These are phyloP conservation scores for Hyphopichia homilentoma DNA, from an alignment of 805 yeast genomes.

Conservation along the genomic window DNA sequence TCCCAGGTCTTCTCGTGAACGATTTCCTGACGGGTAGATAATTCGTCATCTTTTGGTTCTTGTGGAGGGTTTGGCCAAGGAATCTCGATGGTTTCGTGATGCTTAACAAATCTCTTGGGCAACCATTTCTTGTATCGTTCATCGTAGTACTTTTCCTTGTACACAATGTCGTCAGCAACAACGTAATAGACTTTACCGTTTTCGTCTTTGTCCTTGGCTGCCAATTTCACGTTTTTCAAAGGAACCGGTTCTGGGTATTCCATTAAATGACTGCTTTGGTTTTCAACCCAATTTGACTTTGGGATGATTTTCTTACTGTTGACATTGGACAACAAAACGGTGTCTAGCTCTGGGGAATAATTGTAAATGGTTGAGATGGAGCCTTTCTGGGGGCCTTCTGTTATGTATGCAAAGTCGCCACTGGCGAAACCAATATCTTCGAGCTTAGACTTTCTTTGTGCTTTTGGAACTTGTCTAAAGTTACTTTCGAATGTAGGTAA, in stretches of 20 bases:
- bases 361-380: constrained; percentile 64
- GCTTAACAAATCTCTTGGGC: constrained; percentile 74
- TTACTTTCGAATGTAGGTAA: constrained; percentile 34
- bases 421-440: constrained; percentile 59
- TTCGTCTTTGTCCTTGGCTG: constrained; percentile 71
- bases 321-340: constrained; percentile 65
- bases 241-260: constrained; percentile 65
- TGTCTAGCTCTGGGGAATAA: constrained; percentile 57
- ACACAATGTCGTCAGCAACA: constrained; percentile 71
- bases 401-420: constrained; percentile 76
- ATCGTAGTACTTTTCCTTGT: constrained; percentile 71
- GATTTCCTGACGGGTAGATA: constrained; percentile 52
- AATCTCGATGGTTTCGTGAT: constrained; percentile 63
- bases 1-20: constrained; percentile 73
- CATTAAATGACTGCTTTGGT: constrained; percentile 67
- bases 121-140: constrained; percentile 65
- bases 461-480: constrained; percentile 16
- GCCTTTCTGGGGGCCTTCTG: constrained; percentile 71
- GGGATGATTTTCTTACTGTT: constrained; percentile 68
- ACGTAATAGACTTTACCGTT: constrained; percentile 63
- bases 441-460: constrained; percentile 38
- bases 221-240: constrained; percentile 62
- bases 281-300: constrained; percentile 64
- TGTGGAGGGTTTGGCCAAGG: constrained; percentile 84
- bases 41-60: constrained; percentile 51